Evolutionary conservation across 176 grass and related monocot species (phyloP), one percentile per base, ranked within the genome.

Genomic region (Triticum turgidum): DNA sequence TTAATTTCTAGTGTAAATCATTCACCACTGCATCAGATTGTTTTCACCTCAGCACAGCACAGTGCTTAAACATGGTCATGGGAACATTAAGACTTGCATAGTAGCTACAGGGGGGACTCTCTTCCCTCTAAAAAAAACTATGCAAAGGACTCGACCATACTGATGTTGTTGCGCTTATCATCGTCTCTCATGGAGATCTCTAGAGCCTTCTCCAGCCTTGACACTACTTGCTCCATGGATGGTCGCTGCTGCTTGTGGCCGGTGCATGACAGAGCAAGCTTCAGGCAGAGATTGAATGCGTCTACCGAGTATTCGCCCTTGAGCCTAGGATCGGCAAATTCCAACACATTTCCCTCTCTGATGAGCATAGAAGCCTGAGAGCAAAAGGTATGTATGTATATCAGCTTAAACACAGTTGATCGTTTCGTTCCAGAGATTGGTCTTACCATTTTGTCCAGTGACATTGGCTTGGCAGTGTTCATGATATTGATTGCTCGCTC

Each of bases 241-340:
- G 90, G 93, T 5, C 86, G 63, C 63, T 88, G 90, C 75, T 92
- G 72, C 76, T 90, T 95, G 70, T 94, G 76, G 45, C 88, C 88
- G 5, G 90, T 88, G 90, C 93, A 92, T 61, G 88, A 88, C 25
- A 94, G 82, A 73, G 93, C 88, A 65, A 94, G 88, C 79, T 90
- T 86, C 75, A 92, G 76, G 78, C 47, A 76, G 21, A 94, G 82
- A 80, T 88, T 90, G 78, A 94, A 94, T 69, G 90, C 93, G 56
- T 92, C 88, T 3, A 9, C 54, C 5, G 90, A 84, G 82, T 84
- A 90, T 10, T 92, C 88, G 51, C 86, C 90, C 4, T 83, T 89
- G 69, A 95, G 56, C 66, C 84, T 88, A 25, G 93, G 90, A 83
- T 95, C 90, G 34, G 80, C 85, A 56, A 92, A 95, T 47, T 92